Evolutionary conservation across 257 asterid species (phyloP).

Genomic region (Leonotis leonurus): DNA sequence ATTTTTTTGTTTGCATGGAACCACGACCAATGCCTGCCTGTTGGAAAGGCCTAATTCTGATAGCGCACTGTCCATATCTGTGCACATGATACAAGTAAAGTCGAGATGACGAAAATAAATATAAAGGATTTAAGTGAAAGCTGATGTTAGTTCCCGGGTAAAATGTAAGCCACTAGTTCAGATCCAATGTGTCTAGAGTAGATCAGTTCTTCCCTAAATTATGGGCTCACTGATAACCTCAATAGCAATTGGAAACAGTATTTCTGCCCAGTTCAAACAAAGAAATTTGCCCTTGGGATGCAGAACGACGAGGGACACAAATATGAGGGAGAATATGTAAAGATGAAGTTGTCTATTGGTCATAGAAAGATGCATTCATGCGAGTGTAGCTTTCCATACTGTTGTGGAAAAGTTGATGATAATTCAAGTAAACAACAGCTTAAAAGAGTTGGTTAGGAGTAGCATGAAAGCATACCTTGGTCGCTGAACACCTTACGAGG

Average conservation of each 20-base stretch:
- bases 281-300: neutral
- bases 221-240: neutral
- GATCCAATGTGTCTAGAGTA: neutral
- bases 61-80: slow-evolving; percentile 62
- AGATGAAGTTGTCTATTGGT: neutral
- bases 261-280: neutral
- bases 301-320: neutral
- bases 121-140: no score
- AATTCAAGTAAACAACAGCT: neutral
- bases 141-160: neutral
- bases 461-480: slow-evolving; percentile 52
- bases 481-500: slow-evolving; percentile 82
- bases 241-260: neutral
- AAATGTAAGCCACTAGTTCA: neutral
- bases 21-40: slow-evolving; percentile 78
- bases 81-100: slow-evolving; percentile 4
- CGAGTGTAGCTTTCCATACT: neutral
- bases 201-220: slow-evolving; percentile 3
- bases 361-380: neutral
- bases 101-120: no score
- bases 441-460: neutral
- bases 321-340: neutral
- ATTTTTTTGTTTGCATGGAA: slow-evolving; percentile 27
- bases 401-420: neutral
- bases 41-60: slow-evolving; percentile 62